Evolutionary conservation across 116 monocot species (phyloP), one percentile per base, ranked within the genome.

Genomic region (Papilionanthe hybrid): DNA sequence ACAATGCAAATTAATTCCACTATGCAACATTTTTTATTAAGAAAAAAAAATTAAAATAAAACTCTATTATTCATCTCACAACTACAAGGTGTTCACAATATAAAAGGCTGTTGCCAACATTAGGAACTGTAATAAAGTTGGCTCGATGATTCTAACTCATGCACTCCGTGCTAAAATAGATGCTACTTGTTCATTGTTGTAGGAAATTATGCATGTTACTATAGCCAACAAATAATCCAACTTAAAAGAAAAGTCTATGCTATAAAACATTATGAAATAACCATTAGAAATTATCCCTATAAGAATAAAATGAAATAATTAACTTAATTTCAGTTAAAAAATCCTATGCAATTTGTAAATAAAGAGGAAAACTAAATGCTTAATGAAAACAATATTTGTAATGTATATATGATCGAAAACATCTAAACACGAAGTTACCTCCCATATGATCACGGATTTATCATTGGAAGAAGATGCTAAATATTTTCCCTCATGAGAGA

Each of bases 401-500:
- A 71, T 1, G 44, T 3, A 44, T 5, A 22, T 23, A 3, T 49
- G 11, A 50, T 17, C 0, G 5, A 23, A 68, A 76, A 82, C 68
- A 67, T 15, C 10, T 53, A 85, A 45, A 65, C 4, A 53, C 27
- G 41, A 73, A 63, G 32, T 86, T 94, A 97, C 97, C 97, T 94
- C 91, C 97, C 97, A 97, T 78, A 97, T 85, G 76, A 97, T 92
- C 49, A 89, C 87, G 66, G 97, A 85, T 80, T 71, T 92, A 87
- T 96, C 94, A 55, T 78, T 85, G 22, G 94, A 94, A 60, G 97
- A 83, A 49, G 97, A 94, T 25, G 97, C 97, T 76, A 97, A 86
- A 79, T 92, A 97, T 82, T 88, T 94, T 15, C 97, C 97, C 80
- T 88, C 86, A 77, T 92, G 89, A 80, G 94, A 97, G 85, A 97